Percentiles rank a stretch among this genome's conserved stretches.
Conservation (phyloP, 1,284 basidiomycete species). For the Trichosporon sp. region DNA sequence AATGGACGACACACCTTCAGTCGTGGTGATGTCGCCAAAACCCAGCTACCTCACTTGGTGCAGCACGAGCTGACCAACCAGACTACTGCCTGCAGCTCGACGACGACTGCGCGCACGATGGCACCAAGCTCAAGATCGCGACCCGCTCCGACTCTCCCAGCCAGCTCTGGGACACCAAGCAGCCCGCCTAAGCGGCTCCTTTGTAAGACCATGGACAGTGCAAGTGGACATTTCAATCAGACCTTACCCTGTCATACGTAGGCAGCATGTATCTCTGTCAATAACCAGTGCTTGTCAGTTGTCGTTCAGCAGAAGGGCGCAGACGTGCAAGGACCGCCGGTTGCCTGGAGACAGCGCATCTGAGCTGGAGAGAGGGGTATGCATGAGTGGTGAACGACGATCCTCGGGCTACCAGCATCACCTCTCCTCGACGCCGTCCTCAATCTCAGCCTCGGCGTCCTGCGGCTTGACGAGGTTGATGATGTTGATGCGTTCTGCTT, state of each 20-base stretch:
- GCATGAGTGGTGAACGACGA: neutral
- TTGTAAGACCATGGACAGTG: neutral
- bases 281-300: neutral
- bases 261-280: neutral
- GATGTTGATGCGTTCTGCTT: slow-evolving; percentile 24
- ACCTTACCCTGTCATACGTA: neutral
- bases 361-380: neutral
- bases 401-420: neutral
- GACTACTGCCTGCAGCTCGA: neutral
- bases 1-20: neutral
- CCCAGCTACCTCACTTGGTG: neutral
- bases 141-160: neutral
- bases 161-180: neutral
- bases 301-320: neutral
- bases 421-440: slow-evolving; percentile 12
- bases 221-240: neutral
- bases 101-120: slow-evolving; percentile 1
- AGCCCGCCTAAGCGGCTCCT: neutral
- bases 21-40: no score
- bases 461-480: slow-evolving; percentile 27
- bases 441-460: slow-evolving; percentile 7
- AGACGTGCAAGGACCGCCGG: no score
- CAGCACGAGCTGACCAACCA: neutral
- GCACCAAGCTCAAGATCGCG: slow-evolving; percentile 2
- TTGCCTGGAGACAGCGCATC: no score